Evolutionary conservation across 1,284 basidiomycete species (phyloP).

Genomic region (Hemileia vastatrix): DNA sequence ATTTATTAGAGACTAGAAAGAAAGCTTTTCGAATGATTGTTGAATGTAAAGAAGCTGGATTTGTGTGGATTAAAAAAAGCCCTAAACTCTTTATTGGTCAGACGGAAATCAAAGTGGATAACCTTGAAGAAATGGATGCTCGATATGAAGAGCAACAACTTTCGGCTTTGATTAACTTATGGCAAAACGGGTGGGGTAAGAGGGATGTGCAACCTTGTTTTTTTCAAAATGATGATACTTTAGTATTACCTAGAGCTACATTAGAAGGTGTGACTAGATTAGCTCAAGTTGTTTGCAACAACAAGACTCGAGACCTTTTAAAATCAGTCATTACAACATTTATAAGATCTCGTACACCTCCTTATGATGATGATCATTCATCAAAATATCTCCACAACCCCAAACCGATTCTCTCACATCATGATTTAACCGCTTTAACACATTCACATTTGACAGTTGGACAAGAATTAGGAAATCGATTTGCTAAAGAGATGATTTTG

Average conservation of each 20-base stretch:
- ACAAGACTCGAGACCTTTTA: constrained; percentile 1
- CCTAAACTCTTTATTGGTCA: constrained; percentile 7
- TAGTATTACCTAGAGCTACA: constrained; percentile 1
- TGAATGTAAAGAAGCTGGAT: constrained; percentile 1
- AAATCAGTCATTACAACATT: constrained; percentile 14
- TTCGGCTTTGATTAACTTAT: neutral
- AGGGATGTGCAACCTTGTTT: neutral
- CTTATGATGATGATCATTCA: neutral
- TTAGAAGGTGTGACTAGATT: constrained; percentile 5
- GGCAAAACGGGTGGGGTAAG: constrained; percentile 10
- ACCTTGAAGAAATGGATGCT: neutral
- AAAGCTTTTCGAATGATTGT: constrained; percentile 11
- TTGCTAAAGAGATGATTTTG: no score
- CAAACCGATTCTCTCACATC: neutral
- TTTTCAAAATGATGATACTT: neutral
- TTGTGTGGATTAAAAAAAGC: constrained; percentile 14
- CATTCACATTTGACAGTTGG: constrained; percentile 7
- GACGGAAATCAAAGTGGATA: constrained; percentile 9
- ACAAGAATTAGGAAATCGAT: constrained; percentile 2
- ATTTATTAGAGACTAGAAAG: constrained; percentile 4
- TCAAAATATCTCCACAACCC: constrained; percentile 12
- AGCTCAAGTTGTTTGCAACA: neutral
- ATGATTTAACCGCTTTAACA: constrained; percentile 3
- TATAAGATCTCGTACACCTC: constrained; percentile 10
- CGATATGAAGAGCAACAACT: neutral